Evolutionary conservation across 2,329 filamentous ascomycete species (phyloP).

Genomic region (Aspergillus latus): DNA sequence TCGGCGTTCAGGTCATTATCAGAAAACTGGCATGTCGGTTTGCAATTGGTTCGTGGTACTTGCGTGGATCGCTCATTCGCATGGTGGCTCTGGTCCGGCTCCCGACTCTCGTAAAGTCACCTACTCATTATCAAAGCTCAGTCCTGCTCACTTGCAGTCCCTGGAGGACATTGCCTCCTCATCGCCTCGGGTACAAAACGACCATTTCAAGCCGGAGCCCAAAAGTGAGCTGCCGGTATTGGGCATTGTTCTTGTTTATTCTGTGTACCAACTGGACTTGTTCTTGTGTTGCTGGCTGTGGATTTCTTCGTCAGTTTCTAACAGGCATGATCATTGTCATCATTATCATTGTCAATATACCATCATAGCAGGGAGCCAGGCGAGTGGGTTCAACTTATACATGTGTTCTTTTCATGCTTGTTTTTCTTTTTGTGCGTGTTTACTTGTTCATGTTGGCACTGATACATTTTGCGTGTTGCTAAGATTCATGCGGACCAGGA

Average conservation of each 20-base stretch:
- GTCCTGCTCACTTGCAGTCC: neutral
- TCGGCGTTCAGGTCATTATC: conserved; percentile 26
- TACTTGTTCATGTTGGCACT: conserved; percentile 14
- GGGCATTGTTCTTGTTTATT: conserved; percentile 15
- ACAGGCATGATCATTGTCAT: conserved; percentile 23
- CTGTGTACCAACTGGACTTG: conserved; percentile 10
- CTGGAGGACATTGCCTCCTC: neutral
- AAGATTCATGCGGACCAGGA: conserved; percentile 18
- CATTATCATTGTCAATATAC: conserved; percentile 29
- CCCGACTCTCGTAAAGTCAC: conserved; percentile 5
- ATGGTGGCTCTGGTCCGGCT: conserved; percentile 11
- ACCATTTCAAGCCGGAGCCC: conserved; percentile 6
- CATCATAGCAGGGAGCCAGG: conserved; percentile 32
- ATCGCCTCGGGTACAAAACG: neutral
- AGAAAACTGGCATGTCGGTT: conserved; percentile 19
- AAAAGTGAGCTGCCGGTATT: conserved; percentile 12
- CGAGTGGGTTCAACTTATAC: conserved; percentile 25
- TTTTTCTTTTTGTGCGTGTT: conserved; percentile 6
- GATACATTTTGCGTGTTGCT: conserved; percentile 18
- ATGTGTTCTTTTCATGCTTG: conserved; percentile 16
- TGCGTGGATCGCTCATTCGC: conserved; percentile 24
- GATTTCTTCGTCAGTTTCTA: conserved; percentile 22
- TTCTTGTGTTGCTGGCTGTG: conserved; percentile 17
- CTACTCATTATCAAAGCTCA: neutral
- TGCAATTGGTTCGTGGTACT: conserved; percentile 16